These are phyloP conservation scores for Platanus orientalis DNA, from an alignment of 164 flowering plant species.

Conservation along the genomic window DNA sequence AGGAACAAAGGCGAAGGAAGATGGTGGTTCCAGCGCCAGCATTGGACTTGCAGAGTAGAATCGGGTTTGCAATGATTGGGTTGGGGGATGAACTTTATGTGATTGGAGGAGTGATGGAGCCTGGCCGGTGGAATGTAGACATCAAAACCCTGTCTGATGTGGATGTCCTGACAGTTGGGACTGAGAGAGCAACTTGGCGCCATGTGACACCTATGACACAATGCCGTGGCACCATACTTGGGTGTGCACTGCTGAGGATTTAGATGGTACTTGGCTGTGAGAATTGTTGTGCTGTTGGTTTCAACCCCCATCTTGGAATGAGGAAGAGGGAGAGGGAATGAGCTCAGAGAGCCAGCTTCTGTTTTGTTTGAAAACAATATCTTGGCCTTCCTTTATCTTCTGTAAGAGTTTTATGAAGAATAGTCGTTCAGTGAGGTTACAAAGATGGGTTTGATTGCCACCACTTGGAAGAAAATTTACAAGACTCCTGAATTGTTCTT, in stretches of 20 bases:
- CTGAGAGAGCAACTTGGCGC: constrained; percentile 76
- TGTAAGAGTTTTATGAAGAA: no score
- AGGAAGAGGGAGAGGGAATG: background rate
- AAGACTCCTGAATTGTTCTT: no score
- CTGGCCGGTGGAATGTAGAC: constrained; percentile 62
- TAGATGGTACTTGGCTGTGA: constrained; percentile 29
- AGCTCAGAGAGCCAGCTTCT: background rate
- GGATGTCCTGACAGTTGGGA: constrained; percentile 53
- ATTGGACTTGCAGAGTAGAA: constrained; percentile 63
- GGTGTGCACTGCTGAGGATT: constrained; percentile 72
- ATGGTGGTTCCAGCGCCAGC: constrained; percentile 24
- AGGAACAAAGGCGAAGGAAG: constrained; percentile 35
- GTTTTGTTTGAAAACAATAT: no score
- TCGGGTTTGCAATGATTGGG: constrained; percentile 77
- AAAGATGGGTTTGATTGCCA: no score
- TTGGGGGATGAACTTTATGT: constrained; percentile 67
- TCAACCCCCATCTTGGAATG: background rate
- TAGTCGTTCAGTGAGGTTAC: no score
- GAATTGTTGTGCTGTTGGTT: constrained; percentile 9
- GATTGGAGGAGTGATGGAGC: constrained; percentile 84
- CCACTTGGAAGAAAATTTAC: no score
- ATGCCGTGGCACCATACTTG: constrained; percentile 75
- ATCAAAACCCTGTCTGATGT: constrained; percentile 70
- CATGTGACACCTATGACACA: constrained; percentile 70
- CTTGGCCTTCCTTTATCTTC: no score